A percentile compares a stretch with the other conserved stretches of the same genome.
These are phyloP conservation scores for Globisporangium parvum DNA, from an alignment of 352 stramenopile genomes.

Conservation along the genomic window DNA sequence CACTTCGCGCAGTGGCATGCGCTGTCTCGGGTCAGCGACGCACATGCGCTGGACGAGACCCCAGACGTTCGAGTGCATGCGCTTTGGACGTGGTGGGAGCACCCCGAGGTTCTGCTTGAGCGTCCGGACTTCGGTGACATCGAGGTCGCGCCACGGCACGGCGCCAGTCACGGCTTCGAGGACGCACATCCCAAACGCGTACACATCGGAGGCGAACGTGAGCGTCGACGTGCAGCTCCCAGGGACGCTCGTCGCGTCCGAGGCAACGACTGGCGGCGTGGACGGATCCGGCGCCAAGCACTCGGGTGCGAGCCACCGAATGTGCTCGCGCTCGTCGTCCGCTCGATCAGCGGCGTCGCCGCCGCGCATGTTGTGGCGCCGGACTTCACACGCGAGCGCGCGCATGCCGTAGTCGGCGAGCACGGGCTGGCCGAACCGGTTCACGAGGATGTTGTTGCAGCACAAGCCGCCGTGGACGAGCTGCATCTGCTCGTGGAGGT, in stretches of 20 bases:
- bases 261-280: not conserved
- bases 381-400: conserved; percentile 25
- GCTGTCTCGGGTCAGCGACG: conserved; percentile 29
- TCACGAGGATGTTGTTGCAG: conserved; percentile 66
- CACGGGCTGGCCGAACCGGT: conserved; percentile 56
- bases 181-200: conserved; percentile 77
- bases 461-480: conserved; percentile 53
- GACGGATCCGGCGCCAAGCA: conserved; percentile 17
- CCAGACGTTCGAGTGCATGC: conserved; percentile 39
- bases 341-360: conserved; percentile 15
- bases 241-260: conserved; percentile 12
- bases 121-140: conserved; percentile 37
- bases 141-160: conserved; percentile 40
- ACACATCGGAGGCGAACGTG: conserved; percentile 53
- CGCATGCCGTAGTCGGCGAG: conserved; percentile 57
- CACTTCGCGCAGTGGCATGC: conserved; percentile 43
- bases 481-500: conserved; percentile 50
- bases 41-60: conserved; percentile 64
- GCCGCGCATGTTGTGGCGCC: conserved; percentile 32
- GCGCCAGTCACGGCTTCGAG: conserved; percentile 51
- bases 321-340: conserved; percentile 39
- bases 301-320: conserved; percentile 67
- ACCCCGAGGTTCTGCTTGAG: conserved; percentile 47
- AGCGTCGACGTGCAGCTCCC: conserved; percentile 14
- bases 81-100: conserved; percentile 42